These are phyloP conservation scores for Lachancea cidri DNA, from an alignment of 805 yeast genomes.

Conservation along the genomic window DNA sequence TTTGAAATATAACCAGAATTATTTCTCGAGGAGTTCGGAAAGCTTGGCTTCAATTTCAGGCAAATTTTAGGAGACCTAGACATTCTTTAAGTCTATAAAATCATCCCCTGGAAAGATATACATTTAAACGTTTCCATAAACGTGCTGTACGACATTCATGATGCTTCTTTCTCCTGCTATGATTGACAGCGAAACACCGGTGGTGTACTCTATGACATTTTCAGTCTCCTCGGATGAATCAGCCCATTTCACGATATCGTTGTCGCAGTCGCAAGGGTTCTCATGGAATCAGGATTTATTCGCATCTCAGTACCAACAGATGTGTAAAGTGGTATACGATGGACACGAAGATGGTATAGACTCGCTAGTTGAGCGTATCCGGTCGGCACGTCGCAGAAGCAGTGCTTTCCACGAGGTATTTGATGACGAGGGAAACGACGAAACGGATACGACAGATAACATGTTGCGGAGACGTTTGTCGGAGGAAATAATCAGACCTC, in stretches of 20 bases:
- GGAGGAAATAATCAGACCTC: slow-evolving; percentile 17
- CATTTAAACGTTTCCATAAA: not conserved
- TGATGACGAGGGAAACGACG: slow-evolving; percentile 12
- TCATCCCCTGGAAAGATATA: not conserved
- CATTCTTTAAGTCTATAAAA: not conserved
- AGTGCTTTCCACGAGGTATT: slow-evolving; percentile 3
- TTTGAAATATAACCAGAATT: too few species aligned
- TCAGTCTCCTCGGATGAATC: slow-evolving; percentile 10
- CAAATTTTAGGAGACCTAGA: not conserved
- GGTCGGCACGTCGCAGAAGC: not conserved
- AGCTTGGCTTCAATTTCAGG: too few species aligned
- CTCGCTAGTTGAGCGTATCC: slow-evolving; percentile 11
- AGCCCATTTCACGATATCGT: slow-evolving; percentile 17
- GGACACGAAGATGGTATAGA: slow-evolving; percentile 25
- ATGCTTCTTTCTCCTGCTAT: slow-evolving; percentile 9
- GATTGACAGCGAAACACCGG: slow-evolving; percentile 19
- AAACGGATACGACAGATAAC: slow-evolving; percentile 3
- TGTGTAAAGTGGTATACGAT: slow-evolving; percentile 36
- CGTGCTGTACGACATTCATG: not conserved
- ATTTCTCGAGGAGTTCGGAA: too few species aligned
- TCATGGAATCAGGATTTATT: slow-evolving; percentile 72
- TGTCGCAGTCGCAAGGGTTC: slow-evolving; percentile 63
- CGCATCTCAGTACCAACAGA: slow-evolving; percentile 66
- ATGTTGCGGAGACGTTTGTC: slow-evolving; percentile 13
- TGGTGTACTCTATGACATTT: slow-evolving; percentile 18